These are phyloP conservation scores for Periconia macrospinosa DNA, from an alignment of 2,329 filamentous ascomycete genomes.

Conservation along the genomic window DNA sequence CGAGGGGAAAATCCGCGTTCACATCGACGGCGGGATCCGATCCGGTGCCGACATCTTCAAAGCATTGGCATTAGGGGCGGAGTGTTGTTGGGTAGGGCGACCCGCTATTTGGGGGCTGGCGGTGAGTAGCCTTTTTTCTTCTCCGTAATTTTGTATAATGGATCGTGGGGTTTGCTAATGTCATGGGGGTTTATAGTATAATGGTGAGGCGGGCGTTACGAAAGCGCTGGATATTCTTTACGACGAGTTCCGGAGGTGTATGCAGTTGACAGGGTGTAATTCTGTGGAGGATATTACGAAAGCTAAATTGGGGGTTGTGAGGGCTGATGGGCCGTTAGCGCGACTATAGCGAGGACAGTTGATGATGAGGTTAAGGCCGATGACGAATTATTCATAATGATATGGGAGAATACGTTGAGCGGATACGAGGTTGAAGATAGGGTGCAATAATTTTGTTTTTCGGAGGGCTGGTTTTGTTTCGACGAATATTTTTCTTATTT, in stretches of 20 bases:
- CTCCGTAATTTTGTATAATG: neutral
- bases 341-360: conserved; percentile 20
- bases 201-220: conserved; percentile 16
- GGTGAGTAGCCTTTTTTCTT: conserved; percentile 1
- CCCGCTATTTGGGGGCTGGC: conserved; percentile 69
- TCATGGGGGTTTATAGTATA: conserved; percentile 4
- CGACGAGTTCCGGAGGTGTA: conserved; percentile 43
- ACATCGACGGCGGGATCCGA: conserved; percentile 83
- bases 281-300: conserved; percentile 26
- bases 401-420: neutral
- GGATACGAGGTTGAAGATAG: neutral
- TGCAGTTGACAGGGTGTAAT: conserved; percentile 43
- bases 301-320: conserved; percentile 32
- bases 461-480: too few relatives aligned
- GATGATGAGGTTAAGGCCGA: neutral
- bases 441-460: too few relatives aligned
- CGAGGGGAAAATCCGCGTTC: conserved; percentile 63
- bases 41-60: conserved; percentile 93
- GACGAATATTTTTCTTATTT: too few relatives aligned
- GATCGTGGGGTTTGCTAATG: neutral
- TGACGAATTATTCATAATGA: neutral
- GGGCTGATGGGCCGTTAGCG: conserved; percentile 35
- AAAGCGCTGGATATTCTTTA: conserved; percentile 15
- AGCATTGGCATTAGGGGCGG: conserved; percentile 86
- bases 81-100: conserved; percentile 68